These are phyloP conservation scores for Erysimum cheiri DNA, from an alignment of 441 rosid species.

Conservation along the genomic window DNA sequence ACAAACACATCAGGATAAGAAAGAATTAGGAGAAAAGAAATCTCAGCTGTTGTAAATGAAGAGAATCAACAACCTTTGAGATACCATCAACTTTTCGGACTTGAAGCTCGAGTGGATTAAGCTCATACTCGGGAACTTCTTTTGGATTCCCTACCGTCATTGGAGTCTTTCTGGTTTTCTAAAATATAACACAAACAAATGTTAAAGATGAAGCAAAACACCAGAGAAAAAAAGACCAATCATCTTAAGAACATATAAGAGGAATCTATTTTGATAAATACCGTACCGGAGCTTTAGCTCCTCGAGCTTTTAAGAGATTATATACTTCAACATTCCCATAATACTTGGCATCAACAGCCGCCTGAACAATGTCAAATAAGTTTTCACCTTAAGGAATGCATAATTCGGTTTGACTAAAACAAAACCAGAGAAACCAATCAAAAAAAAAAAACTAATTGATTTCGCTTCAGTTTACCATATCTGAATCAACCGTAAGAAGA, in stretches of 20 bases:
- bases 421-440: background rate
- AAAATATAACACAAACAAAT: constrained; percentile 29
- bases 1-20: background rate
- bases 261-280: background rate
- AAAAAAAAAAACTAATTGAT: background rate
- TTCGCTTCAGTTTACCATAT: background rate
- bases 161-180: constrained; percentile 94
- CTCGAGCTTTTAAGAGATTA: constrained; percentile 85
- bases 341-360: constrained; percentile 91
- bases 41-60: background rate
- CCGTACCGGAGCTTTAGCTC: constrained; percentile 87
- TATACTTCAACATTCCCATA: constrained; percentile 84
- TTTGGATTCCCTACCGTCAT: constrained; percentile 86
- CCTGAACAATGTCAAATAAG: constrained; percentile 51
- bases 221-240: constrained; percentile 1
- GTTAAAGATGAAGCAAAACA: constrained; percentile 22
- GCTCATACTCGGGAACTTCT: constrained; percentile 95
- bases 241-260: constrained; percentile 6
- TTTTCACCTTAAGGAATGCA: background rate
- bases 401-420: constrained; percentile 16
- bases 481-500: constrained; percentile 5
- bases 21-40: background rate
- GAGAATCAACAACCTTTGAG: constrained; percentile 58
- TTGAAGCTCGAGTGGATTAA: constrained; percentile 90
- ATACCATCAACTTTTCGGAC: constrained; percentile 86